Evolutionary conservation across 371 early-diverging fungal genomes (phyloP), one percentile per base, ranked within the genome.

Genomic region (Vittaforma corneae): DNA sequence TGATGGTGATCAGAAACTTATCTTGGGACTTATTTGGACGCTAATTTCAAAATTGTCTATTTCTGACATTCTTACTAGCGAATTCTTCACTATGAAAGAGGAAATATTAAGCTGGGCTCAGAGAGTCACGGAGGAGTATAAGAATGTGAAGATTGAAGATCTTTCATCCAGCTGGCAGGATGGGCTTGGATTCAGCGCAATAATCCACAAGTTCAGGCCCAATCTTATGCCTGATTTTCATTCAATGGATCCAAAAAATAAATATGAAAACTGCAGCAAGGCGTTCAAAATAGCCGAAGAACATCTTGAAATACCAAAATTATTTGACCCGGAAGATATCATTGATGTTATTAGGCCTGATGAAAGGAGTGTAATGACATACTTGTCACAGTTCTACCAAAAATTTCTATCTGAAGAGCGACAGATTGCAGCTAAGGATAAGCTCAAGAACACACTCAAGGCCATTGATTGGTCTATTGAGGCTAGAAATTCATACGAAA

Each of bases 21-120:
- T 90, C 35, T 81, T 97, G 29, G 97, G 95, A 4, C 82, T 97
- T 82, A 85, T 94, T 50, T 97, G 95, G 95, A 90, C 86, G 6
- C 85, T 97, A 68, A 95, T 97, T 81, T 82, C 92, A 59, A 82
- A 90, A 68, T 91, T 93, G 73, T 85, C 89, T 6, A 90, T 97
- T 74, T 85, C 87, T 35, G 91, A 89, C 62, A 18, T 9, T 24
- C 6, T 52, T 18, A 9, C 50, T 32, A 9, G 11, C 5, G 24
- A 53, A 52, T 20, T 28, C 58, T 22, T 68, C 29, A 40, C 60
- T 44, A 88, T 91, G 71, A 86, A 86, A 75, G 87, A 91, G 14
- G 59, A 62, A 26, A 83, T 86, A 24, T 87, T 89, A 18, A 82
- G 88, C 33, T 96, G 97, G 97, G 92, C 91, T 79, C 93, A 90